Base-by-base conservation (phyloP, 306 rosid species). In the Vigna hirtella region DNA sequence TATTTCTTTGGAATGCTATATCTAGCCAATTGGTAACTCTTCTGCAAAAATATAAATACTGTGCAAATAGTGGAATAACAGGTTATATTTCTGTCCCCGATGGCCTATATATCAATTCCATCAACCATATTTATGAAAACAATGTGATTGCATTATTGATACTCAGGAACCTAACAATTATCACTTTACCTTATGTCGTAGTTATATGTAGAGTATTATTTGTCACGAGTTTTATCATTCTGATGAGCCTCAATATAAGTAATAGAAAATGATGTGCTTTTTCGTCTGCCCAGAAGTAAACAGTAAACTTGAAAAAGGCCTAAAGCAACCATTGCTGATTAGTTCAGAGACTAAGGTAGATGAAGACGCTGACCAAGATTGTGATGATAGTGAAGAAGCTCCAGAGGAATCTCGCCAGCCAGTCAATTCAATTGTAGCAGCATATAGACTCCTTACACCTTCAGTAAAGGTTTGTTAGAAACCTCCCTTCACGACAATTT, bases 361-460 rank as follows among this genome's bases (percentile, higher is more conserved):
- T 61, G 93, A 93, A 76, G 97, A 90, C 70, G 90, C 80, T 82
- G 99, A 91, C 48, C 89, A 81, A 70, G 99, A 92, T 82, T 67
- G 2, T 79, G 97, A 96, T 84, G 98, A 86, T 78, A 91, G 97
- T 49, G 98, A 95, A 88, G 98, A 96, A 89, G 90, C 98, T 81
- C 30, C 88, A 8, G 93, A 85, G 81, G 94, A 91, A 18, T 87
- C 94, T 74, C 98, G 91, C 73, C 74, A 3, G 45, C 96, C 99
- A 28, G 98, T 87, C 75, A 89, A 88, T 74, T 96, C 99, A 52
- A 80, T 96, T 77, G 71, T 69, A 67, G 64, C 89, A 1, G 99
- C 99, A 22, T 96, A 96, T 82, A 84, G 93, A 88, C 90, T 96
- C 69, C 99, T 96, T 62, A 93, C 99, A n/a, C 99, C 97, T 72